phyloP scores from a whole-genome alignment of 2,329 filamentous ascomycete genomes.

The Pseudofabraea citricarpa region DNA sequence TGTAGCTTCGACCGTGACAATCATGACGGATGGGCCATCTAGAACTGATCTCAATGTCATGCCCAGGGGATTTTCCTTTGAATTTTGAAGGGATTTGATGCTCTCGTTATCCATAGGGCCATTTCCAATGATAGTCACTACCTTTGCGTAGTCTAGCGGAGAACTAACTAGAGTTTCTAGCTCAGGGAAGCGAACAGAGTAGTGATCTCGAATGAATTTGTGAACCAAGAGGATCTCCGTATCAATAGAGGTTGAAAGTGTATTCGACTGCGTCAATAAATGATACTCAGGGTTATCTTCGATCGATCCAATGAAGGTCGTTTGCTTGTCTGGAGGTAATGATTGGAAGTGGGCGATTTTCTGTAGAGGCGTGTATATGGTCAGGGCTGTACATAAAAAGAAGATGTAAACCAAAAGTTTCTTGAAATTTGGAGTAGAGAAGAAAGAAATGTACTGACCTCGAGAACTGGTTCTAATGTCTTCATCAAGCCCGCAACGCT shows the following conservation, averaged over 20 bases:
- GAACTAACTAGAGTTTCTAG: constrained; percentile 86
- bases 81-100: constrained; percentile 74
- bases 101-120: constrained; percentile 76
- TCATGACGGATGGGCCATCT: constrained; percentile 88
- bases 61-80: constrained; percentile 72
- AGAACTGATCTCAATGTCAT: constrained; percentile 74
- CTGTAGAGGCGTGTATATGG: constrained; percentile 52
- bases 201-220: constrained; percentile 95
- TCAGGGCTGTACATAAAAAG: constrained; percentile 62
- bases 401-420: constrained; percentile 57
- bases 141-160: constrained; percentile 91
- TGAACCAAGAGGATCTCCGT: constrained; percentile 90
- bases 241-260: constrained; percentile 85
- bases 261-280: constrained; percentile 82
- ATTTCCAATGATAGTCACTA: constrained; percentile 89
- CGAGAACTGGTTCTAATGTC: constrained; percentile 72
- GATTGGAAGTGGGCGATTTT: constrained; percentile 76
- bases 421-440: constrained; percentile 25
- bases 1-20: constrained; percentile 90
- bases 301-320: constrained; percentile 70
- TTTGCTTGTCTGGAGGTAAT: constrained; percentile 59
- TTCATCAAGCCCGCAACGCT: constrained; percentile 78
- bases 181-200: constrained; percentile 89
- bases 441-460: constrained; percentile 55
- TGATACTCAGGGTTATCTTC: constrained; percentile 92